These are phyloP conservation scores for Gynochthodes officinalis DNA, from an alignment of 257 asterid species.

Conservation along the genomic window DNA sequence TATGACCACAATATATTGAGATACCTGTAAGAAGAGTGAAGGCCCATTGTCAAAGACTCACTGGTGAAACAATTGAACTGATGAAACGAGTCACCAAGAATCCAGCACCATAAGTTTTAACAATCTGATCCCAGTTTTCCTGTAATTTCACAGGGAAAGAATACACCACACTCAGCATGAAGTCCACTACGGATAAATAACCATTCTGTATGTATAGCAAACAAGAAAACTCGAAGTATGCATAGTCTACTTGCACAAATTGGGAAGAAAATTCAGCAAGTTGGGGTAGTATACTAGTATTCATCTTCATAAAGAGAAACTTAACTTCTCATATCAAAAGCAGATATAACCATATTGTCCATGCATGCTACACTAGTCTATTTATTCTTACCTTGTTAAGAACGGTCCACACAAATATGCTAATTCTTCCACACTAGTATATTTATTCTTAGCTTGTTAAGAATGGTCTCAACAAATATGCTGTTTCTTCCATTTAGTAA, in stretches of 20 bases:
- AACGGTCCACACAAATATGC: background rate
- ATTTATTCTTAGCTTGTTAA: background rate
- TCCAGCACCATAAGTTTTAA: conserved; percentile 78
- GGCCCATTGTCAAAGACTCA: conserved; percentile 27
- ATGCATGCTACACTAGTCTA: background rate
- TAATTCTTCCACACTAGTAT: background rate
- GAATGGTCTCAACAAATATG: background rate
- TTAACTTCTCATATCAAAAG: background rate
- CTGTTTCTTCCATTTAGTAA: background rate
- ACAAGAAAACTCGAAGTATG: background rate
- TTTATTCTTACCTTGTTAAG: background rate
- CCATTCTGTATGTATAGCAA: background rate
- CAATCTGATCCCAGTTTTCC: conserved; percentile 81
- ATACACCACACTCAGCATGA: background rate
- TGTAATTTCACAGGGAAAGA: conserved; percentile 22
- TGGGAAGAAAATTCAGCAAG: background rate
- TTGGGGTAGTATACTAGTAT: background rate
- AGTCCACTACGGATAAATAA: background rate
- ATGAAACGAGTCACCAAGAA: conserved; percentile 70
- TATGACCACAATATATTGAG: background rate
- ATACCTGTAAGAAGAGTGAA: background rate
- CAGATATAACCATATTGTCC: background rate
- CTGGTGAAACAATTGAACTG: conserved; percentile 73
- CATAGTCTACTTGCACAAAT: background rate
- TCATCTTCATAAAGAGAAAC: background rate